phyloP scores from a whole-genome alignment of 768 basidiomycete genomes.

The Pulveroboletus sp. region DNA sequence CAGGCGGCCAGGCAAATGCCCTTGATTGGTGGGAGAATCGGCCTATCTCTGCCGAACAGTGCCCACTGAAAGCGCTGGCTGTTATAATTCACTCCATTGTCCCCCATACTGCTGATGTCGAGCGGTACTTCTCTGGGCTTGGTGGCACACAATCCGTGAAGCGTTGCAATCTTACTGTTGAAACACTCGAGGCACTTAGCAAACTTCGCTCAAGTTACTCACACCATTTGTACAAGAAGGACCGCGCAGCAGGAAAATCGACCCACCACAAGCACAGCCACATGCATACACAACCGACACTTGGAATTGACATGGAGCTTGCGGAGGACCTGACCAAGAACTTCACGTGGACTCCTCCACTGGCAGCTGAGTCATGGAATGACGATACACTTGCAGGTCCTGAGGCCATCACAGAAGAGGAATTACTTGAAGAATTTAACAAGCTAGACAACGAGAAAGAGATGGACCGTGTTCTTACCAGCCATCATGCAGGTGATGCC shows the following conservation, averaged over 20 bases:
- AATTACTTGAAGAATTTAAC: not conserved
- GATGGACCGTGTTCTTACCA: too few species aligned
- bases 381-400: not conserved
- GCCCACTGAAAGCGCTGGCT: constrained; percentile 4
- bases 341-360: not conserved
- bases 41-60: constrained; percentile 5
- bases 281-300: not conserved
- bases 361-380: not conserved
- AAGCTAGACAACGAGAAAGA: too few species aligned
- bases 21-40: constrained; percentile 29
- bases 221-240: too few species aligned
- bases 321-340: not conserved
- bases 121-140: not conserved
- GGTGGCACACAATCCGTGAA: not conserved
- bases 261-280: not conserved
- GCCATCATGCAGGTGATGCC: too few species aligned
- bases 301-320: not conserved
- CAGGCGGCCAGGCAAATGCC: too few species aligned
- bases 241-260: not conserved
- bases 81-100: not conserved
- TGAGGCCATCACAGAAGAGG: not conserved
- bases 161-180: too few species aligned
- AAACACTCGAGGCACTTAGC: too few species aligned
- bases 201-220: too few species aligned
- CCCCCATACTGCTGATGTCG: not conserved